phyloP scores from a whole-genome alignment of 2,329 filamentous ascomycete species.

The Penicillium oxalicum region DNA sequence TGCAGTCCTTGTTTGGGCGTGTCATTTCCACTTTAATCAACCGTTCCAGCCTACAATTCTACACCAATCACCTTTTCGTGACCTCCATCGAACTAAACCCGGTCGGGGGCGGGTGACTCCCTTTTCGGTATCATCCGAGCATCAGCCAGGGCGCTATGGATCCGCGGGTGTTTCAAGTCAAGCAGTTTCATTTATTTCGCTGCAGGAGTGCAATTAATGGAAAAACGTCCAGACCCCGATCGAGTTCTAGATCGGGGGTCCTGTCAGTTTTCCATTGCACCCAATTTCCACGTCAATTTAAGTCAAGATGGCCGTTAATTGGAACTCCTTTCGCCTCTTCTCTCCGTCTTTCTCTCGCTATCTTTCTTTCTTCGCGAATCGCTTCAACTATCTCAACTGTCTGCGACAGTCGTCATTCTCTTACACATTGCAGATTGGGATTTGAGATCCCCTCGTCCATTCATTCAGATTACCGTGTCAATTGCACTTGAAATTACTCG shows the following conservation, averaged over 20 bases:
- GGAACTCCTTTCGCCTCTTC: constrained; percentile 1
- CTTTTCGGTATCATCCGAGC: constrained; percentile 13
- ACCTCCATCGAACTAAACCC: constrained; percentile 8
- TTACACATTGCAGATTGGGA: constrained; percentile 20
- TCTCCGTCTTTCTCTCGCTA: background rate
- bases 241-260: constrained; percentile 3
- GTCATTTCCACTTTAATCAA: constrained; percentile 14
- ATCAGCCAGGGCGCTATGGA: constrained; percentile 2
- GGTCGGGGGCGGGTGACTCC: constrained; percentile 2
- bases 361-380: constrained; percentile 5
- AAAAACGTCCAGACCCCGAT: background rate
- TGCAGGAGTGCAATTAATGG: background rate
- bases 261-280: background rate
- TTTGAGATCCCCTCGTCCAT: constrained; percentile 26
- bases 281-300: background rate
- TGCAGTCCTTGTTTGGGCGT: constrained; percentile 3
- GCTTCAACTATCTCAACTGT: constrained; percentile 7
- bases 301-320: background rate
- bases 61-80: background rate
- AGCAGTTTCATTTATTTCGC: constrained; percentile 19
- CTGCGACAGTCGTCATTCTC: constrained; percentile 18
- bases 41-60: background rate
- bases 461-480: constrained; percentile 17
- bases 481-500: constrained; percentile 13
- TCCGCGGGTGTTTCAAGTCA: constrained; percentile 23